Conservation (phyloP, 257 asterid species). For the Perilla frutescens region DNA sequence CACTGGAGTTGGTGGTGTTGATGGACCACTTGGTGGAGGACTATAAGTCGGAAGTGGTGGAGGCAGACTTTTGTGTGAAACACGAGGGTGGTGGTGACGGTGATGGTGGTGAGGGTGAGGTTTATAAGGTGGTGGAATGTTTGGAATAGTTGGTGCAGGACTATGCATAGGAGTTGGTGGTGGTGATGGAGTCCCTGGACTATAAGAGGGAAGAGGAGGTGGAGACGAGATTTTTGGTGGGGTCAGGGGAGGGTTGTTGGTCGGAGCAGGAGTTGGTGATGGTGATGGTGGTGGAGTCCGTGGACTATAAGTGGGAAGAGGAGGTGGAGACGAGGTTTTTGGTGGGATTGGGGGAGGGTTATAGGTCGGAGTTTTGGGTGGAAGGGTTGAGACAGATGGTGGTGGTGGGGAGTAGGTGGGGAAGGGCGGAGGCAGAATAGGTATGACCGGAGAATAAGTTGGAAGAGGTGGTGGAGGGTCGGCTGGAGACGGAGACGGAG, state of each 20-base stretch:
- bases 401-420: conserved; percentile 17
- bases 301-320: neutral
- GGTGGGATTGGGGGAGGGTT: neutral
- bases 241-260: neutral
- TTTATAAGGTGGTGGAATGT: neutral
- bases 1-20: neutral
- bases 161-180: neutral
- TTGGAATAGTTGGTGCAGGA: neutral
- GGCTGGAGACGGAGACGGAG: neutral
- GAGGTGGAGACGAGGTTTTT: neutral
- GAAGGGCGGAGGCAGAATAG: conserved; percentile 4
- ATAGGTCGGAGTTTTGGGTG: conserved; percentile 5
- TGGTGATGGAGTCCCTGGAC: neutral
- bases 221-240: neutral
- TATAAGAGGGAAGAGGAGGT: neutral
- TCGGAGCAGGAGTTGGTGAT: neutral
- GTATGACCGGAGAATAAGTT: neutral
- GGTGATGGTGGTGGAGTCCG: neutral
- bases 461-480: neutral
- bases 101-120: neutral
- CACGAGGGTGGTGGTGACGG: neutral
- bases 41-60: too few relatives aligned
- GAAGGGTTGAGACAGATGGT: neutral
- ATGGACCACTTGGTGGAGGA: neutral
- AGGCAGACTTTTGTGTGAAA: neutral